Percentiles rank a stretch among this genome's conserved stretches.
phyloP scores from a whole-genome alignment of 2,329 filamentous ascomycete genomes.

The Diaporthe nobilis region DNA sequence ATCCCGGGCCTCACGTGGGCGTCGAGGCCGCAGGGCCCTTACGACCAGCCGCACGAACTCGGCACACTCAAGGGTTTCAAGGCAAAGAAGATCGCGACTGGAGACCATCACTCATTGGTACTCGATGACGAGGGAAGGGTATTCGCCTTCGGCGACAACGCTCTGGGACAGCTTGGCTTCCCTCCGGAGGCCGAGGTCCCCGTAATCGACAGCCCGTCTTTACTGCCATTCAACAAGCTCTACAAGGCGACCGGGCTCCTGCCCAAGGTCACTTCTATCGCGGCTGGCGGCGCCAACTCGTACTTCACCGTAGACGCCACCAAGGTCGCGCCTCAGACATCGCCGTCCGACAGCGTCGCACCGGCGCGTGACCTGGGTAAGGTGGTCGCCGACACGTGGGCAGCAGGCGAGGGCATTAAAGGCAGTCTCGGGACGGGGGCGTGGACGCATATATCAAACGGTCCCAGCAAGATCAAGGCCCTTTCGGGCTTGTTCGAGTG shows the following conservation, averaged over 20 bases:
- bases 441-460: constrained; percentile 89
- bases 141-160: constrained; percentile 93
- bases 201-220: constrained; percentile 77
- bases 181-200: constrained; percentile 74
- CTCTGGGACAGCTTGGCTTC: constrained; percentile 90
- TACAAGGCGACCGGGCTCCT: constrained; percentile 76
- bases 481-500: constrained; percentile 90
- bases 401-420: constrained; percentile 87
- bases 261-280: constrained; percentile 81
- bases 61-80: constrained; percentile 78
- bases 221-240: constrained; percentile 78
- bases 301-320: constrained; percentile 89
- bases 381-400: constrained; percentile 84
- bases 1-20: constrained; percentile 86
- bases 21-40: constrained; percentile 81
- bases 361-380: constrained; percentile 62
- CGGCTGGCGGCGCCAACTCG: constrained; percentile 88
- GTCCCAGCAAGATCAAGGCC: constrained; percentile 83
- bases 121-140: constrained; percentile 82
- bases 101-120: constrained; percentile 88
- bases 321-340: constrained; percentile 62
- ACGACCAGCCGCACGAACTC: constrained; percentile 87
- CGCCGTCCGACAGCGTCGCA: constrained; percentile 54
- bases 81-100: constrained; percentile 82
- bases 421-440: constrained; percentile 87